Evolutionary conservation across 768 basidiomycete genomes (phyloP).

Genomic region (Naematelia encephala): DNA sequence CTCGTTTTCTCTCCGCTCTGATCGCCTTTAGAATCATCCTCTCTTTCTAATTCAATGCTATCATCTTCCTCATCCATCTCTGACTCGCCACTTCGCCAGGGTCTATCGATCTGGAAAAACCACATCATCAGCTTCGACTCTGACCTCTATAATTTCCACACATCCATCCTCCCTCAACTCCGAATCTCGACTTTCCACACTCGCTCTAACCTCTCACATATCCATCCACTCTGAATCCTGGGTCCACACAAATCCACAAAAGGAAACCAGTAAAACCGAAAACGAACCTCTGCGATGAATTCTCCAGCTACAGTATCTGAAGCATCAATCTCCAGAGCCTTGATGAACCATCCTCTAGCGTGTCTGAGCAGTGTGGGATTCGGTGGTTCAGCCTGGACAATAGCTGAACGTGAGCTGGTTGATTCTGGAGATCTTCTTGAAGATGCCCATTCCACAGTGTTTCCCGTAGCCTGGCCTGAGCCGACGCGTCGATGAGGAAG

Average conservation of each 20-base stretch:
- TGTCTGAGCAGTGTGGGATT: slow-evolving; percentile 24
- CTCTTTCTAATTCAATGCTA: background rate
- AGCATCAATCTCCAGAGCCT: slow-evolving; percentile 28
- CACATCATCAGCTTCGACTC: background rate
- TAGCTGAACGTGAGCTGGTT: too few species aligned
- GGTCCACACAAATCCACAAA: too few species aligned
- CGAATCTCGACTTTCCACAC: too few species aligned
- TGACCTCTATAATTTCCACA: too few species aligned
- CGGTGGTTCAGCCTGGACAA: slow-evolving; percentile 8
- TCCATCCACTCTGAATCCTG: too few species aligned
- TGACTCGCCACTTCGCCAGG: background rate
- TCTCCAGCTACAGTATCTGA: background rate
- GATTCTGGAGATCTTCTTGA: background rate
- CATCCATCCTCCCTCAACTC: too few species aligned
- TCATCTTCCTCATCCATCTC: slow-evolving; percentile 3
- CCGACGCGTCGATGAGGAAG: too few species aligned
- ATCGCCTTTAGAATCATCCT: slow-evolving; percentile 2
- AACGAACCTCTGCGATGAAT: background rate
- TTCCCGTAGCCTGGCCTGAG: background rate
- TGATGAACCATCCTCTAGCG: slow-evolving; percentile 34
- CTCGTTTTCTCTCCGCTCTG: slow-evolving; percentile 1
- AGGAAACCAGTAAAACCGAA: too few species aligned
- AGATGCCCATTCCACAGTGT: background rate
- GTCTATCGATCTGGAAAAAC: background rate
- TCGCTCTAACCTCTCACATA: too few species aligned